Evolutionary conservation across 2,329 filamentous ascomycete species (phyloP), one percentile per base, ranked within the genome.

Genomic region (Ophiostoma pallidulum): DNA sequence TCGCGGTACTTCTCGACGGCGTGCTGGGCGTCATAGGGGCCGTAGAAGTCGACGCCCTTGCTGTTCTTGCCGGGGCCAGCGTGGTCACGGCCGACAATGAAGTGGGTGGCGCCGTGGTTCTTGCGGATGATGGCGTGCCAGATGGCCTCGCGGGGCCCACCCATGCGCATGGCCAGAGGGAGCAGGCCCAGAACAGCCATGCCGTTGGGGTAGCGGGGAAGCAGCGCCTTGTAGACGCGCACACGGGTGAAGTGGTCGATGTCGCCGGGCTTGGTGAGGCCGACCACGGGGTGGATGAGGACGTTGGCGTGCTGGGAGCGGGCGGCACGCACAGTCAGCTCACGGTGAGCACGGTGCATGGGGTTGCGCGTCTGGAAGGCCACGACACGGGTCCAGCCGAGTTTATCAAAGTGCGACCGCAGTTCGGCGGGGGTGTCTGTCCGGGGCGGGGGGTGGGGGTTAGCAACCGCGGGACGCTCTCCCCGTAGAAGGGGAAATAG

Each of bases 111-210:
- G 61, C 92, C 92, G 72, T 96, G 90, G 72, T 98, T 98, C 83
- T 97, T 98, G 65, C 92, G 89, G 76, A 98, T 98, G 62, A 98
- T 95, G 63, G 92, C 92, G 75, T 98, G 92, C 92, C 92, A 98
- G 72, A 98, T 89, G 58, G 92, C 92, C 75, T 98, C 92, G 58
- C 92, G 87, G 54, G 92, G 92, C 60, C 92, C 92, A 63, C 89
- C 92, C 92, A 98, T 98, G 65, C 92, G 86, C 92, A 98, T 98
- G 60, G 92, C 92, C 55, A 98, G 78, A 50, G 90, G 90, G 47
- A 98, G 78, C 36, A 98, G 86, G 68, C 89, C 91, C 56, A 98
- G 80, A 33, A 94, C 89, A 51, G 92, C 92, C 92, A 98, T 98
- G 62, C 92, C 92, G 69, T 97, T 98, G 68, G 92, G 92, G 73